Percentiles rank a stretch among this genome's conserved stretches.
Evolutionary conservation across 306 rosid species (phyloP).

Genomic region (Chamaecrista fasciculata): DNA sequence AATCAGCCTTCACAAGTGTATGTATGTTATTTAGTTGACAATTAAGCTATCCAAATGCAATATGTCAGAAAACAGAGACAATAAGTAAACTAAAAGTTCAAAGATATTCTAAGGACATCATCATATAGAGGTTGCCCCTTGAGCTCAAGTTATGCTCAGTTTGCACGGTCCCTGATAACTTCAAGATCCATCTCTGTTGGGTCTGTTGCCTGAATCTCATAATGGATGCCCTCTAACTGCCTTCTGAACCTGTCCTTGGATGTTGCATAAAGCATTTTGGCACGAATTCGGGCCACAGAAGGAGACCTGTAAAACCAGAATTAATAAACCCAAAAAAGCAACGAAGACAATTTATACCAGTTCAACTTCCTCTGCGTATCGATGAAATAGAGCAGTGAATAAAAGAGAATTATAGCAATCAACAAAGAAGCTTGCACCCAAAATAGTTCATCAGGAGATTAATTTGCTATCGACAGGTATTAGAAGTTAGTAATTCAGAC

Average conservation of each 20-base stretch:
- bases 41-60: conserved; percentile 26
- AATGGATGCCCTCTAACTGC: conserved; percentile 76
- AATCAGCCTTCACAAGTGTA: conserved; percentile 64
- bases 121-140: conserved; percentile 30
- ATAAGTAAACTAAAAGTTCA: conserved; percentile 32
- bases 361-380: neutral
- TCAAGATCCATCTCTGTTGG: conserved; percentile 84
- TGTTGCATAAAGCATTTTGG: conserved; percentile 86
- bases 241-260: conserved; percentile 79
- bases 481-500: neutral
- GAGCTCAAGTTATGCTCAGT: conserved; percentile 38
- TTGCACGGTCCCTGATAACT: conserved; percentile 67
- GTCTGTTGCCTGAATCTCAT: conserved; percentile 89
- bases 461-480: neutral
- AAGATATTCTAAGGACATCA: conserved; percentile 34
- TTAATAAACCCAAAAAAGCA: conserved; percentile 9
- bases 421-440: neutral
- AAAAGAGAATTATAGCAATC: neutral
- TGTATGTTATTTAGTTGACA: conserved; percentile 43
- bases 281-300: conserved; percentile 65
- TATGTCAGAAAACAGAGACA: conserved; percentile 30
- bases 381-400: conserved; percentile 1
- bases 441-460: neutral
- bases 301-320: conserved; percentile 58
- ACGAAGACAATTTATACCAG: neutral